A percentile compares a stretch with the other conserved stretches of the same genome.
Evolutionary conservation across 176 grass and related monocot species (phyloP).

Genomic region (Poa pratensis): DNA sequence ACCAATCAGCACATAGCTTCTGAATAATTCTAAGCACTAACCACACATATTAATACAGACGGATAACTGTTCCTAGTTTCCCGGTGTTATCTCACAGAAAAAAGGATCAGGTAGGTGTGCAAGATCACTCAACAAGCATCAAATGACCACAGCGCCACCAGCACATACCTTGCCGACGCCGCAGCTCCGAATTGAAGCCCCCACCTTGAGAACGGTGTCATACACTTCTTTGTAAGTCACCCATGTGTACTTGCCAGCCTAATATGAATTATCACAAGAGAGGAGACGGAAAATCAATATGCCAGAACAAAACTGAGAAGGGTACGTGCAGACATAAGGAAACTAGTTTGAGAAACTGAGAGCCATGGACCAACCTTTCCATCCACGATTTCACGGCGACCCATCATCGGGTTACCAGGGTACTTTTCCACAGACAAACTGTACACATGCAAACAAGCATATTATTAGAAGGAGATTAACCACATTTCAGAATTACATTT

Average conservation of each 20-base stretch:
- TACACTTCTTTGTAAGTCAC: conserved; percentile 84
- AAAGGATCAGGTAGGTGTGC: background rate
- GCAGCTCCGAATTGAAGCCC: conserved; percentile 64
- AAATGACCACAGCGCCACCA: background rate
- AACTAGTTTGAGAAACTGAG: background rate
- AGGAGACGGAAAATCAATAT: conserved; percentile 28
- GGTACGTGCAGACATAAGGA: background rate
- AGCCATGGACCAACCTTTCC: conserved; percentile 50
- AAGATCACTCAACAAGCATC: background rate
- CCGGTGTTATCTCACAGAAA: background rate
- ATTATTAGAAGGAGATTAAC: background rate
- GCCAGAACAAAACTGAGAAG: background rate
- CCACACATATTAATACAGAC: background rate
- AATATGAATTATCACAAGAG: conserved; percentile 21
- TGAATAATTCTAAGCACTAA: conserved; percentile 17
- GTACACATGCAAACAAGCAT: conserved; percentile 15
- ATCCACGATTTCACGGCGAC: conserved; percentile 61
- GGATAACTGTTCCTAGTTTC: background rate
- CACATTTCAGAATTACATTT: background rate
- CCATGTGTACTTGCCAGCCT: conserved; percentile 86
- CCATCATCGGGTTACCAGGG: conserved; percentile 63
- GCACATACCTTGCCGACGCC: conserved; percentile 70
- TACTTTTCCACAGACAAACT: conserved; percentile 71
- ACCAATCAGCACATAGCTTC: conserved; percentile 23
- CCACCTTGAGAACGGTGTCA: conserved; percentile 76